Evolutionary conservation across 1,284 basidiomycete species (phyloP).

Genomic region (Trichosporon coremiiforme): DNA sequence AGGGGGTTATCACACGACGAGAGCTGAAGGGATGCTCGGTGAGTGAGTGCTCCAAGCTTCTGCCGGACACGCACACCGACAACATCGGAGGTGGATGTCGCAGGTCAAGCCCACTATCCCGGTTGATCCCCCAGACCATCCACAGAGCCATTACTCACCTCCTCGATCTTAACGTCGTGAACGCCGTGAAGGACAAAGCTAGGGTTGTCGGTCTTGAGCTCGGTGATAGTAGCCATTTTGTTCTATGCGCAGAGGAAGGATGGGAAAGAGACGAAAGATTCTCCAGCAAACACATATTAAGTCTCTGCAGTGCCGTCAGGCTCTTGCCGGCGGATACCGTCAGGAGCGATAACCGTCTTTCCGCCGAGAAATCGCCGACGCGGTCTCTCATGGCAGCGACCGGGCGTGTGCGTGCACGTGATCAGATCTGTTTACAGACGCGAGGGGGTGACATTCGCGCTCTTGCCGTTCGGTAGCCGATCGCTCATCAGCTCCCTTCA

Average conservation of each 20-base stretch:
- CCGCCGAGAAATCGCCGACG: background rate
- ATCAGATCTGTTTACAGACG: background rate
- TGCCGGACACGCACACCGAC: no score
- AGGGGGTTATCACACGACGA: no score
- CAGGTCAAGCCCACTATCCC: no score
- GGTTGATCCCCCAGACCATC: conserved; percentile 5
- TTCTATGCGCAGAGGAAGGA: background rate
- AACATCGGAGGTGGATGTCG: no score
- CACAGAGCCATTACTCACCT: conserved; percentile 53
- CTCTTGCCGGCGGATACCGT: conserved; percentile 1
- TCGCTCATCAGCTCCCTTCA: background rate
- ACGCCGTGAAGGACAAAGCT: conserved; percentile 55
- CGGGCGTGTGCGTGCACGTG: background rate
- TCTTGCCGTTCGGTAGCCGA: background rate
- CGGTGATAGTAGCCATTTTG: background rate
- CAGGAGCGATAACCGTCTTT: conserved; percentile 17
- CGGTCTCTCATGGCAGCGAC: background rate
- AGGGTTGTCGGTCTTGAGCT: conserved; percentile 50
- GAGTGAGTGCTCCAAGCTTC: no score
- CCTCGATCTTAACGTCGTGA: conserved; percentile 51
- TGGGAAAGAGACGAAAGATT: conserved; percentile 11
- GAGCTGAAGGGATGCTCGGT: no score
- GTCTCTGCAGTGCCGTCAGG: background rate
- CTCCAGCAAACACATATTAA: background rate
- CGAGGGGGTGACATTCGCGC: background rate